Evolutionary conservation across 75 land plant species (phyloP).

Genomic region (Picea glauca): DNA sequence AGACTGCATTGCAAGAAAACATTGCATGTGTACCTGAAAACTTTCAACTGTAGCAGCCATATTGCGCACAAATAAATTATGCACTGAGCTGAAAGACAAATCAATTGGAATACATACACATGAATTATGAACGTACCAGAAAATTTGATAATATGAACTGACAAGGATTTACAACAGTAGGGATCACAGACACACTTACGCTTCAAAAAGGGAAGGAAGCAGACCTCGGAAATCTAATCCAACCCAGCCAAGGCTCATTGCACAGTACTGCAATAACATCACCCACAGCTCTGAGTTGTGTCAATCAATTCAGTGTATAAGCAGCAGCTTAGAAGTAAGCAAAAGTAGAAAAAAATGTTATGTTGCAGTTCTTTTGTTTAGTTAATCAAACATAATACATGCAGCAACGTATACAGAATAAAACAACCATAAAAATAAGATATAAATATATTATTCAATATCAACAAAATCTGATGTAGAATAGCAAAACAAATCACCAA

Average conservation of each 20-base stretch:
- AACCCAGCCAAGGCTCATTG: conserved; percentile 96
- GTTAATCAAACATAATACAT: neutral
- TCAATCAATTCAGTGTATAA: neutral
- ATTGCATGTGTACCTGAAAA: conserved; percentile 69
- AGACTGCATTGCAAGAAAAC: conserved; percentile 10
- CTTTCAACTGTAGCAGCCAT: conserved; percentile 86
- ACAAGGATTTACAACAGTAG: neutral
- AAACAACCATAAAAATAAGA: neutral
- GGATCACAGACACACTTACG: conserved; percentile 31
- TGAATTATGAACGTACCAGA: neutral
- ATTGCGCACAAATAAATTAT: conserved; percentile 85
- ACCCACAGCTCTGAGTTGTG: neutral
- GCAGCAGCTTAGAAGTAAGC: neutral
- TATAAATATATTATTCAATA: neutral
- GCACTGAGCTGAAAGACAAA: conserved; percentile 64
- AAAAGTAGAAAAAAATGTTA: neutral
- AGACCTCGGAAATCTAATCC: conserved; percentile 96
- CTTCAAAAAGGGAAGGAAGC: conserved; percentile 95
- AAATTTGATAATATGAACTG: neutral
- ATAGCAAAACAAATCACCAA: neutral
- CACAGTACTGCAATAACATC: conserved; percentile 80
- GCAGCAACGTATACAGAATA: neutral
- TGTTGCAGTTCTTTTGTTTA: neutral
- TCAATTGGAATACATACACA: neutral
- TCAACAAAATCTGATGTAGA: neutral